phyloP scores from a whole-genome alignment of 2,329 filamentous ascomycete genomes.

The Chalaropsis ovoidea region DNA sequence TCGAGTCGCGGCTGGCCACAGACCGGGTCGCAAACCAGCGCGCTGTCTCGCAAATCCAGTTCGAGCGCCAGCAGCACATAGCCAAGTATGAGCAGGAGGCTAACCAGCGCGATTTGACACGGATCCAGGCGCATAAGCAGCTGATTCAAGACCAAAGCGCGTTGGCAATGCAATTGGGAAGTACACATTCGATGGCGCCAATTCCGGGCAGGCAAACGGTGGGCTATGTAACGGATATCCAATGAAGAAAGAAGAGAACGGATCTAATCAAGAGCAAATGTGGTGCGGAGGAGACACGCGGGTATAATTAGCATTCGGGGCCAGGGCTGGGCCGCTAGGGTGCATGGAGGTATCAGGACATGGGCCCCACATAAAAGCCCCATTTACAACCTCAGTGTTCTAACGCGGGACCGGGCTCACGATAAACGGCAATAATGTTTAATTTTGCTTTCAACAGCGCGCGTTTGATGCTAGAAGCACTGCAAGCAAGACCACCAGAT shows the following conservation, averaged over 20 bases:
- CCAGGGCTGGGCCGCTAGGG: constrained; percentile 2
- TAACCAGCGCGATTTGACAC: constrained; percentile 38
- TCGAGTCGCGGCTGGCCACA: constrained; percentile 39
- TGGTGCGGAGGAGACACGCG: background rate
- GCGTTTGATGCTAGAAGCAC: background rate
- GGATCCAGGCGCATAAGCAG: constrained; percentile 44
- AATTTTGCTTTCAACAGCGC: background rate
- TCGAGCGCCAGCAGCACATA: constrained; percentile 41
- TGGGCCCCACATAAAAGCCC: constrained; percentile 17
- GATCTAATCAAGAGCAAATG: background rate
- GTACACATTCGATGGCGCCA: constrained; percentile 29
- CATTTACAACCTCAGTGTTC: constrained; percentile 24
- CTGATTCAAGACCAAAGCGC: constrained; percentile 41
- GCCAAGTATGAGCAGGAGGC: constrained; percentile 40
- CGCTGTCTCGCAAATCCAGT: constrained; percentile 40
- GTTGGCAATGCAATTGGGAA: constrained; percentile 38
- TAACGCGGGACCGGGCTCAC: constrained; percentile 5
- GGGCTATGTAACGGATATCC: constrained; percentile 39
- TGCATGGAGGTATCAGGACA: background rate
- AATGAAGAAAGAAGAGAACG: background rate
- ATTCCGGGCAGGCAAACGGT: constrained; percentile 39
- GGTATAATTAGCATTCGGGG: background rate
- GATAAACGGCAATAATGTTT: background rate
- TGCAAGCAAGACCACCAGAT: background rate
- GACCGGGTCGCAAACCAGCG: constrained; percentile 42